Evolutionary conservation across 345 rosid genomes (phyloP), one percentile per base, ranked within the genome.

Genomic region (Dipteronia dyeriana): DNA sequence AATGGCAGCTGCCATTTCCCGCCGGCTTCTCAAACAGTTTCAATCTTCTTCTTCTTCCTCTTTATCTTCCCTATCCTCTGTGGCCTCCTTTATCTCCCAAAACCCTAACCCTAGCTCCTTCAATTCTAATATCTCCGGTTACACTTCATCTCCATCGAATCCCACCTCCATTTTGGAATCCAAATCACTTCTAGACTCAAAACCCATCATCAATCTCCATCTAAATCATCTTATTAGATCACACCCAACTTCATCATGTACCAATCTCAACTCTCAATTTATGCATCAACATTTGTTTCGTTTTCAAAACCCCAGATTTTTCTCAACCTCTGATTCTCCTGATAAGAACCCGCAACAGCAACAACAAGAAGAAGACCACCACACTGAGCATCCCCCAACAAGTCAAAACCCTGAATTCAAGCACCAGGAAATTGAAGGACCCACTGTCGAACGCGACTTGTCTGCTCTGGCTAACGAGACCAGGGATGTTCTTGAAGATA

Each of bases 391-490:
- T 29, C 76, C 81, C 53, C 88, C 89, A 5, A 90, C 89, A 5
- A 90, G 86, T 75, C 78, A 87, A 74, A 91, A 84, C 79, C 85
- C 87, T 3, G 82, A 87, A 68, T 89, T 91, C 88, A 91, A 94
- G 86, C 97, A 92, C 87, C 99, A 92, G 73, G 98, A 96, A 81
- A 92, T 96, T 80, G 97, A 92, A 76, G 99, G 98, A 0, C 97
- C 97, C 1, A 96, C 99, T 0, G 97, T 91, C 23, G 98, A 94
- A 56, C 89, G 98, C 6, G 97, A 96, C 79, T 73, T 89, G 61
- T 94, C 99, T 5, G 81, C 91, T 11, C 66, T 94, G 71, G 98
- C 90, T 14, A 88, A 88, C 29, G 98, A 94, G 89, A 96, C 97
- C 26, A 85, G 98, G 73, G 76, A 83, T 20, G 94, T 88, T 11